These are phyloP conservation scores for Elsinoe australis DNA, from an alignment of 2,329 filamentous ascomycete genomes.

Conservation along the genomic window DNA sequence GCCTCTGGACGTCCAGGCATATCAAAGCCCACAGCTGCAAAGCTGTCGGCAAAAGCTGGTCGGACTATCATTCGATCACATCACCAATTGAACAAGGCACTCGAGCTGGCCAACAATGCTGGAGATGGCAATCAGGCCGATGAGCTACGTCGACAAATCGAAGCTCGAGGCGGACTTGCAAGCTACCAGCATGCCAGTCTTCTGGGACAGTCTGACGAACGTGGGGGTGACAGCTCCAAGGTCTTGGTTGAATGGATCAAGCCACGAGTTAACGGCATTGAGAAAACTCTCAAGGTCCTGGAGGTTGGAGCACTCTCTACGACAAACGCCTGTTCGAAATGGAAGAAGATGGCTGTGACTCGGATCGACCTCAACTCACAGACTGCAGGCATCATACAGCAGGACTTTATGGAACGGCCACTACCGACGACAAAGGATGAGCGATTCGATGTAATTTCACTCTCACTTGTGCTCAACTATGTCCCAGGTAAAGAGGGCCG, in stretches of 20 bases:
- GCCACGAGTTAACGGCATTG: conserved; percentile 13
- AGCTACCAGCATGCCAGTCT: conserved; percentile 57
- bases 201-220: conserved; percentile 51
- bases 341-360: conserved; percentile 61
- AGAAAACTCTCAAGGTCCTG: conserved; percentile 55
- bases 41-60: conserved; percentile 50
- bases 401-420: conserved; percentile 89
- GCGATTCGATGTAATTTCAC: conserved; percentile 78
- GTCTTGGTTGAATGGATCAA: conserved; percentile 53
- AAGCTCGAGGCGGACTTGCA: conserved; percentile 51
- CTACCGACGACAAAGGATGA: conserved; percentile 56
- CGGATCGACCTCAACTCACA: conserved; percentile 90
- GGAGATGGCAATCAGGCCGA: conserved; percentile 35
- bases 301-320: conserved; percentile 85
- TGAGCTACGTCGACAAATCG: conserved; percentile 44
- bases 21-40: background rate
- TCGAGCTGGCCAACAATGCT: conserved; percentile 43
- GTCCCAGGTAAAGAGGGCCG: conserved; percentile 68
- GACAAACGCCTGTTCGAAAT: conserved; percentile 73
- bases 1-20: conserved; percentile 9
- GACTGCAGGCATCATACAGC: conserved; percentile 68
- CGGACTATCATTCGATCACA: conserved; percentile 52
- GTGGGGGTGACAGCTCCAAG: conserved; percentile 57
- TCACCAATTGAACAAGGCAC: conserved; percentile 52
- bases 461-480: conserved; percentile 91